Base-by-base conservation (phyloP, 2,329 filamentous ascomycete genomes). In the Diaporthe ampelina region DNA sequence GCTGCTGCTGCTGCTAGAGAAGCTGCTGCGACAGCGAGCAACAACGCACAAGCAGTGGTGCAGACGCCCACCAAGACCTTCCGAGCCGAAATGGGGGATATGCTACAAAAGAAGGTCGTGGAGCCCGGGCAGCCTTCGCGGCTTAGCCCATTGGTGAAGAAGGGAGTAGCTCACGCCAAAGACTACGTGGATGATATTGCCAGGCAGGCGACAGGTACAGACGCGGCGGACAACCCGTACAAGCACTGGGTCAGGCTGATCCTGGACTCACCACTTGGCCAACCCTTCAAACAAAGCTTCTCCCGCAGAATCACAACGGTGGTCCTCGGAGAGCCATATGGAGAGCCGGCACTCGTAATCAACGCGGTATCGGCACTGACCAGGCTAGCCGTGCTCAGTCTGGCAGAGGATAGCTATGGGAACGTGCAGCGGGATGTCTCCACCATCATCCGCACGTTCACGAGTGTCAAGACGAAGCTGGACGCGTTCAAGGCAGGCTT, bases 371-470 rank as follows among this genome's bases (percentile, higher is more conserved):
- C 91, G 74, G 90, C 93, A 0, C 84, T 97, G 52, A 91, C 90
- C 17, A 88, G 89, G 67, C 87, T 98, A 37, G 90, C 94, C 0
- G 89, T 94, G 5, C 89, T 90, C 76, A 96, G 94, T 82, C 84
- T 98, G 71, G 86, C 86, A 4, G 95, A 98, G 82, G 96, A 98
- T 81, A 89, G 89, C 61, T 97, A 92, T 80, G 96, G 96, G 19
- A 94, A 94, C 78, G 96, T 97, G n/a, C 93, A 97, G 77, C 88
- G 91, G 57, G 94, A 97, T 77, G 91, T 98, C 2, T 91, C 94
- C 0, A 85, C 84, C 65, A 92, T 97, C 73, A 90, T 98, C 68
- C 90, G 93, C 61, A 90, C 91, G 1, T 90, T 97, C 75, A 95
- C 94, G 0, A 78, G 82, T 0, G 91, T 94, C 0, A 91, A 95